Conservation (phyloP, 2,329 filamentous ascomycete genomes). For the Aspergillus sclerotialis region DNA sequence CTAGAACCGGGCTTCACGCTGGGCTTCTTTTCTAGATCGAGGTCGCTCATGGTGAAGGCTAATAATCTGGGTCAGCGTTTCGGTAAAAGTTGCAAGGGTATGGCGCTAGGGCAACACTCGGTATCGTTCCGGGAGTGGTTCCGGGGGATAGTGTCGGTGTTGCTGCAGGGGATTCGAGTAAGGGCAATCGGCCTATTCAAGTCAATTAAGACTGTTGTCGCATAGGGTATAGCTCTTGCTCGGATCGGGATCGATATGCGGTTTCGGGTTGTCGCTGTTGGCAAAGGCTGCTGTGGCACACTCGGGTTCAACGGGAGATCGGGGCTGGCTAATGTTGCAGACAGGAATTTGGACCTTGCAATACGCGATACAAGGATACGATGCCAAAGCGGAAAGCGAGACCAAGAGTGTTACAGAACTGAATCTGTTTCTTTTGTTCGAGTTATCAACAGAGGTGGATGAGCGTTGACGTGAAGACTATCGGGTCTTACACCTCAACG, state of each 20-base stretch:
- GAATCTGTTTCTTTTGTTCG: slow-evolving; percentile 10
- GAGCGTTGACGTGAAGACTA: neutral
- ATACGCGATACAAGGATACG: slow-evolving; percentile 13
- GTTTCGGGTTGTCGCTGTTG: slow-evolving; percentile 6
- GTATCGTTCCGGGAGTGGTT: slow-evolving; percentile 1
- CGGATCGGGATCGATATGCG: slow-evolving; percentile 1
- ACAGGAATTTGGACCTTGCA: slow-evolving; percentile 4
- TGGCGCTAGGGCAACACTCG: slow-evolving; percentile 9
- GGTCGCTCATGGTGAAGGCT: slow-evolving; percentile 9
- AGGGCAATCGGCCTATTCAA: slow-evolving; percentile 4
- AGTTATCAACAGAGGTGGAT: slow-evolving; percentile 10
- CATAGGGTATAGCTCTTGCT: slow-evolving; percentile 6
- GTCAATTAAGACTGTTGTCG: slow-evolving; percentile 5
- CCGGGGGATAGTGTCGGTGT: slow-evolving; percentile 1
- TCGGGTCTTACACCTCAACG: neutral
- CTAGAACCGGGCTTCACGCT: slow-evolving; percentile 9
- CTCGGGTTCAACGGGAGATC: slow-evolving; percentile 7
- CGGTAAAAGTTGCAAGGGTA: slow-evolving; percentile 1
- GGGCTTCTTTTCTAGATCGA: slow-evolving; percentile 14
- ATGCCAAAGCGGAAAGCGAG: slow-evolving; percentile 3
- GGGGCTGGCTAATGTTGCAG: slow-evolving; percentile 5
- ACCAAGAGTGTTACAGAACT: slow-evolving; percentile 11
- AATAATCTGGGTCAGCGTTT: neutral
- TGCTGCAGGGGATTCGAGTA: slow-evolving; percentile 8
- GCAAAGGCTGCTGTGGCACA: slow-evolving; percentile 7